Percentiles rank a stretch among this genome's conserved stretches.
These are phyloP conservation scores for Scutellaria galericulata DNA, from an alignment of 257 asterid species.

Conservation along the genomic window DNA sequence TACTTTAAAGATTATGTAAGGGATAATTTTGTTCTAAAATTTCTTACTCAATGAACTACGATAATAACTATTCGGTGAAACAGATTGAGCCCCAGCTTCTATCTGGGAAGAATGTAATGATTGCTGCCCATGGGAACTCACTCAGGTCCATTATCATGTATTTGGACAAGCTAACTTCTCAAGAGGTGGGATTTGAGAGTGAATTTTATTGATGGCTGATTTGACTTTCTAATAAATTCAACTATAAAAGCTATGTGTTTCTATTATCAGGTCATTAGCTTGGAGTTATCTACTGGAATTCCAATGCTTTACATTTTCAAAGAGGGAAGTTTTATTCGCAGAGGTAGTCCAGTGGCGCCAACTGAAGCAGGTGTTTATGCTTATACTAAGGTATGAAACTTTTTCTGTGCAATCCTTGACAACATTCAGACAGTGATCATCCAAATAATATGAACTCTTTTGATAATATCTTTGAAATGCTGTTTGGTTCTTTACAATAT, in stretches of 20 bases:
- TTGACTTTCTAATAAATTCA: slow-evolving; percentile 6
- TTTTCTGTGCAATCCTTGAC: slow-evolving; percentile 7
- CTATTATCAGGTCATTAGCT: slow-evolving; percentile 76
- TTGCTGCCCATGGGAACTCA: slow-evolving; percentile 98
- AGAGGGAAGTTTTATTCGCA: slow-evolving; percentile 81
- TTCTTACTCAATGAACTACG: slow-evolving; percentile 12
- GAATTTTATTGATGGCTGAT: neutral
- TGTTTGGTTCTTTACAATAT: neutral
- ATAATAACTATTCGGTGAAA: slow-evolving; percentile 38
- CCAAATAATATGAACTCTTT: neutral
- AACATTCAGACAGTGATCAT: neutral
- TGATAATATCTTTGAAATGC: neutral
- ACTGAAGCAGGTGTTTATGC: slow-evolving; percentile 91
- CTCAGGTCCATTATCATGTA: slow-evolving; percentile 98
- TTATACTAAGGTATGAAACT: slow-evolving; percentile 79
- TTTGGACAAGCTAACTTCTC: slow-evolving; percentile 92
- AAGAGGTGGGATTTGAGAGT: slow-evolving; percentile 63
- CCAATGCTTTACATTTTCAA: slow-evolving; percentile 97
- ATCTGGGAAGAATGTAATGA: slow-evolving; percentile 84
- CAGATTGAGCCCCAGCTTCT: slow-evolving; percentile 89
- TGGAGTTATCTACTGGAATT: slow-evolving; percentile 95
- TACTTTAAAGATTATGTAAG: slow-evolving; percentile 78
- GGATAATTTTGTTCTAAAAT: neutral
- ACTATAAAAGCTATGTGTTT: slow-evolving; percentile 6
- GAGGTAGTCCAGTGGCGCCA: slow-evolving; percentile 97